Percentiles rank a stretch among this genome's conserved stretches.
These are phyloP conservation scores for Leccinum variabile DNA, from an alignment of 1,284 basidiomycete species.

Conservation along the genomic window DNA sequence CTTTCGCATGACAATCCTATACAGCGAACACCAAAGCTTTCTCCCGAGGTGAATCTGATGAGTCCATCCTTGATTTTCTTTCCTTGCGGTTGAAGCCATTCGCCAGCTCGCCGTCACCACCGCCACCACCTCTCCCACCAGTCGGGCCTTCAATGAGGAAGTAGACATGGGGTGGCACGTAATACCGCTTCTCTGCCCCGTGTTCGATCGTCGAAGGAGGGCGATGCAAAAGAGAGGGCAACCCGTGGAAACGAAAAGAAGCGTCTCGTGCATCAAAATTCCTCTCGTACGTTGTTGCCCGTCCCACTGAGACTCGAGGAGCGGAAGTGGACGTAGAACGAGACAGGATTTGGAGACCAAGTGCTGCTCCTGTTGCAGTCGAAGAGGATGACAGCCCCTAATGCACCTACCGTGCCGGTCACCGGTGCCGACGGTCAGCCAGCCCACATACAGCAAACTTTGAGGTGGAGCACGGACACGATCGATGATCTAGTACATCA, in stretches of 20 bases:
- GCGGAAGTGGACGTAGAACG: slow-evolving; percentile 16
- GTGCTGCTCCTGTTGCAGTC: slow-evolving; percentile 31
- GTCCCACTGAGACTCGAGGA: slow-evolving; percentile 25
- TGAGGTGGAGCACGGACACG: slow-evolving; percentile 35
- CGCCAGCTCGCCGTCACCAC: slow-evolving; percentile 35
- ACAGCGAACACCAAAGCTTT: slow-evolving; percentile 21
- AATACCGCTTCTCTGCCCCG: slow-evolving; percentile 36
- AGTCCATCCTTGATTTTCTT: slow-evolving; percentile 35
- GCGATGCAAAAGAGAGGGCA: slow-evolving; percentile 21
- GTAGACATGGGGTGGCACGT: slow-evolving; percentile 31
- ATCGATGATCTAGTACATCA: slow-evolving; percentile 30
- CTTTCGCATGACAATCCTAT: slow-evolving; percentile 2
- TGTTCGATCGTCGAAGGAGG: slow-evolving; percentile 30
- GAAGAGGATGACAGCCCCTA: slow-evolving; percentile 9
- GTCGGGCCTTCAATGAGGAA: slow-evolving; percentile 30
- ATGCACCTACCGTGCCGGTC: slow-evolving; percentile 1
- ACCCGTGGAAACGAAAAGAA: slow-evolving; percentile 20
- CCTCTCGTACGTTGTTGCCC: slow-evolving; percentile 28
- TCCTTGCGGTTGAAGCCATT: slow-evolving; percentile 37
- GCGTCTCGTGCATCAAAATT: slow-evolving; percentile 29
- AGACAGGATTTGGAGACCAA: slow-evolving; percentile 33
- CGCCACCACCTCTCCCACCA: slow-evolving; percentile 32
- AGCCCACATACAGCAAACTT: slow-evolving; percentile 22
- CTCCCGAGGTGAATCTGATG: slow-evolving; percentile 28
- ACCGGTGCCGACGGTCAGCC: slow-evolving; percentile 12